Percentiles rank a stretch among this genome's conserved stretches.
Evolutionary conservation across 2,329 filamentous ascomycete species (phyloP).

Genomic region (Fusarium avenaceum): DNA sequence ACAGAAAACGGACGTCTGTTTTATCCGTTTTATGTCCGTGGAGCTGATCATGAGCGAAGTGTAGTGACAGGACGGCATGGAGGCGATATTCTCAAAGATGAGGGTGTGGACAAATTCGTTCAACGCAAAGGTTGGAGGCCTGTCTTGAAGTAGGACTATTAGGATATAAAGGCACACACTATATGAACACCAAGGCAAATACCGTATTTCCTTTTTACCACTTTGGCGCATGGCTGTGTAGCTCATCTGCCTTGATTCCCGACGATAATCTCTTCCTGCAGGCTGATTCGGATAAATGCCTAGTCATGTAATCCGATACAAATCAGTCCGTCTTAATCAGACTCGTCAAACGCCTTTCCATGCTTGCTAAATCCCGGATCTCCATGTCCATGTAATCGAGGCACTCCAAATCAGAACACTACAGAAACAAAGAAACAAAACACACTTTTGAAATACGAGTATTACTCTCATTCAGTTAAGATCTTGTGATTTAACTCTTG

Average conservation of each 20-base stretch:
- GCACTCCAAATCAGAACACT: constrained; percentile 20
- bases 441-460: constrained; percentile 31
- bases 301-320: constrained; percentile 10
- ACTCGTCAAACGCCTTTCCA: constrained; percentile 50
- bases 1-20: constrained; percentile 49
- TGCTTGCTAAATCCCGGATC: constrained; percentile 47
- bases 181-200: constrained; percentile 29
- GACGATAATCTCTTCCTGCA: constrained; percentile 15
- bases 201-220: constrained; percentile 14
- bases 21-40: constrained; percentile 73
- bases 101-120: constrained; percentile 69
- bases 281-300: constrained; percentile 11
- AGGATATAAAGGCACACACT: neutral
- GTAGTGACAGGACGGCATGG: constrained; percentile 73
- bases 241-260: constrained; percentile 34
- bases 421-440: constrained; percentile 27
- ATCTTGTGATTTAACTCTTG: constrained; percentile 31
- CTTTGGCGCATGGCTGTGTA: constrained; percentile 25
- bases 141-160: constrained; percentile 53
- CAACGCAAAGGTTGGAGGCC: constrained; percentile 72
- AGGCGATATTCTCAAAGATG: constrained; percentile 71
- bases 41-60: constrained; percentile 73
- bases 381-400: constrained; percentile 25
- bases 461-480: neutral
- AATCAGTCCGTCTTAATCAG: constrained; percentile 29